Evolutionary conservation across 768 basidiomycete species (phyloP).

Genomic region (Boletus sp.): DNA sequence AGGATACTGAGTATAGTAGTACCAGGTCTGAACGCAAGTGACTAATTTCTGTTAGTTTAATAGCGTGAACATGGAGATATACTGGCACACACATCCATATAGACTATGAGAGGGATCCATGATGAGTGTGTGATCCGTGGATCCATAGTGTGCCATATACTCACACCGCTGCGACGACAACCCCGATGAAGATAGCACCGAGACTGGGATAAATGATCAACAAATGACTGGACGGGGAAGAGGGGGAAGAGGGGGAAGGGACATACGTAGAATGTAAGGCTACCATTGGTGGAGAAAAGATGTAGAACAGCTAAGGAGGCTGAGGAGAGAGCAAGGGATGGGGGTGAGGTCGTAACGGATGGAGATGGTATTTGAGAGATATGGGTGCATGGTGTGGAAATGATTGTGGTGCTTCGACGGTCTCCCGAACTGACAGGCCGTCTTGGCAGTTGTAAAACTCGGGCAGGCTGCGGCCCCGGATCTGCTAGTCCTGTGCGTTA

Average conservation of each 20-base stretch:
- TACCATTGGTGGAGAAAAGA: conserved; percentile 1
- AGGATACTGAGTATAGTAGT: conserved; percentile 35
- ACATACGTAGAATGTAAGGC: conserved; percentile 36
- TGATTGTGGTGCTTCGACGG: neutral
- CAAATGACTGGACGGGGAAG: neutral
- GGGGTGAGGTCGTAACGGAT: neutral
- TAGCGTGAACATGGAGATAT: neutral
- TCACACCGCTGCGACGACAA: conserved; percentile 48
- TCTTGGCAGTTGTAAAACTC: neutral
- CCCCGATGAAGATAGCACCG: conserved; percentile 50
- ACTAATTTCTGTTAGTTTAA: conserved; percentile 33
- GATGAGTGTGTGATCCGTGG: conserved; percentile 1
- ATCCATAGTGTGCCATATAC: conserved; percentile 18
- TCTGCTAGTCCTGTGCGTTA: neutral
- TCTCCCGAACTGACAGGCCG: neutral
- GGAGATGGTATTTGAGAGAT: neutral
- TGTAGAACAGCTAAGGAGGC: neutral
- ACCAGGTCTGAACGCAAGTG: conserved; percentile 43
- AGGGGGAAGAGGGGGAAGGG: neutral
- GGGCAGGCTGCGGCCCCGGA: neutral
- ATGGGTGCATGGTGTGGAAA: neutral
- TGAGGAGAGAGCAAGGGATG: neutral
- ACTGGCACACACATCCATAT: conserved; percentile 42
- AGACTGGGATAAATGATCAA: conserved; percentile 32
- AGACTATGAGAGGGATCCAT: conserved; percentile 35